A percentile compares a stretch with the other conserved stretches of the same genome.
Conservation (phyloP, 768 basidiomycete species). For the Suillus subluteus region DNA sequence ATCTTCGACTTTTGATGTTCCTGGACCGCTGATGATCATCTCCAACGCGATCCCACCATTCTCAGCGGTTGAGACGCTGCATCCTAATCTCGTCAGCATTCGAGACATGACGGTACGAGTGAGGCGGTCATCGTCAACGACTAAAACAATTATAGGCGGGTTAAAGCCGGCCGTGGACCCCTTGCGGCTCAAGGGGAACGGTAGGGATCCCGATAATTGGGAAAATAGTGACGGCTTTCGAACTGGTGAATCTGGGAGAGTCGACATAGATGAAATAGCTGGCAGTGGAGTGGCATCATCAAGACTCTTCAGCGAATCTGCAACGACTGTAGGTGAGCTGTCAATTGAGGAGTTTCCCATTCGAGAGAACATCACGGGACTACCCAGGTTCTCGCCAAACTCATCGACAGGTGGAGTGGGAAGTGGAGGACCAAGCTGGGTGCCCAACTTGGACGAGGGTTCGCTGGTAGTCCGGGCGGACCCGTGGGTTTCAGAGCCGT, state of each 20-base stretch:
- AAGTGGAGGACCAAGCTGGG: conserved; percentile 32
- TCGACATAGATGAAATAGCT: conserved; percentile 13
- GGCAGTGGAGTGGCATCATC: conserved; percentile 3
- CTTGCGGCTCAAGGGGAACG: conserved; percentile 17
- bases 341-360: conserved; percentile 9
- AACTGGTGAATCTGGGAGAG: conserved; percentile 5
- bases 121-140: conserved; percentile 83
- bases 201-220: conserved; percentile 10
- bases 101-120: conserved; percentile 83
- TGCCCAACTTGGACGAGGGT: conserved; percentile 37
- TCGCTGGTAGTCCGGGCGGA: conserved; percentile 49
- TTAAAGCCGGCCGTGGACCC: conserved; percentile 40
- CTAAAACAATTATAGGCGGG: conserved; percentile 63
- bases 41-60: conserved; percentile 81
- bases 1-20: conserved; percentile 9
- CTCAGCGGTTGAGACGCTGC: conserved; percentile 78
- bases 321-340: conserved; percentile 10
- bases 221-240: conserved; percentile 5
- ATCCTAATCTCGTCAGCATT: conserved; percentile 78
- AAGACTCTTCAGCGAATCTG: conserved; percentile 12
- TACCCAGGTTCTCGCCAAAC: conserved; percentile 4
- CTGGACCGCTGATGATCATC: conserved; percentile 55
- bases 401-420: conserved; percentile 12
- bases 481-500: conserved; percentile 34
- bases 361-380: neutral